Evolutionary conservation across 768 basidiomycete genomes (phyloP), one percentile per base, ranked within the genome.

Genomic region (Wakefieldia striispora): DNA sequence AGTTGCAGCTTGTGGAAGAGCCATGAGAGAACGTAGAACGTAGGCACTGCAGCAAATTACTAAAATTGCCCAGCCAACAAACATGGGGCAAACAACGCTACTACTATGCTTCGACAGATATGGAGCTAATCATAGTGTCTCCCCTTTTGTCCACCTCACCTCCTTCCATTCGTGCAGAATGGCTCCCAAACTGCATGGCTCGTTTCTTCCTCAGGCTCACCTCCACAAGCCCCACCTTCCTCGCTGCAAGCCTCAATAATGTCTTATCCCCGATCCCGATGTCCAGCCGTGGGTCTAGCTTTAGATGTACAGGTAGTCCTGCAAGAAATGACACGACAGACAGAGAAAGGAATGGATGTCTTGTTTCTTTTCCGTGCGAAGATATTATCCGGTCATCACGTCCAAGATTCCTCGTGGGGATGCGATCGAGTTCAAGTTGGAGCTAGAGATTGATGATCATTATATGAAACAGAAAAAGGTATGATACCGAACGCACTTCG

Each of bases 181-280:
- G 83, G 60, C 81, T 89, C 16, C 95, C 95, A 71, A 99, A 99
- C 61, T 98, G 97, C 89, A 97, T 97, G 13, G 97, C 97, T 50
- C 89, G 68, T 71, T 99, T 99, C 66, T 88, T 93, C 54, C 91
- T 74, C 45, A 58, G 50, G 53, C 88, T 87, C 6, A 91, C 90
- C 54, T 84, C 81, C 2, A 78, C 67, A 37, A 97, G 72, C 0
- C 95, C 94, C n/a, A 93, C 59, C 55, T 81, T 80, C 53, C 73
- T 70, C 31, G 87, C 83, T 2, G 86, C 83, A 24, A 88, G 64
- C 47, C 95, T 72, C 45, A 98, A 62, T 39, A 99, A 63, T 69
- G 88, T 75, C 73, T 99, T 99, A 64, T 98, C 97, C 1, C 97
- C 97, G 6, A 83, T 50, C 1, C 93, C 93, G n/a, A 82, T 70